Conservation (phyloP, 768 basidiomycete species). For the Lactarius tabidus region DNA sequence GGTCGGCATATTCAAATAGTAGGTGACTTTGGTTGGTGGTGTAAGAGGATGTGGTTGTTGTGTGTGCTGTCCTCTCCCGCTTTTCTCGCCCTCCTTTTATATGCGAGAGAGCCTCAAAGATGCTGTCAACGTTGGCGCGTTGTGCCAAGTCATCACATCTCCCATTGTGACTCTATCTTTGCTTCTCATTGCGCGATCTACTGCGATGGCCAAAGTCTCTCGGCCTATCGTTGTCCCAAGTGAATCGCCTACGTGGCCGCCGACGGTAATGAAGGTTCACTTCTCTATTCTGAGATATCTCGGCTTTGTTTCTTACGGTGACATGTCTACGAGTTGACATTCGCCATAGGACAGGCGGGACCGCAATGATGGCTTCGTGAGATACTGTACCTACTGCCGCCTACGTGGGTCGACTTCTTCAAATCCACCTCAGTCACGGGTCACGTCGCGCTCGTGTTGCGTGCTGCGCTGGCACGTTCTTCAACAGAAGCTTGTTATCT, state of each 20-base stretch:
- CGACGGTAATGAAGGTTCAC: background rate
- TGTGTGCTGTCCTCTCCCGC: conserved; percentile 4
- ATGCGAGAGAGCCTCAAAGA: background rate
- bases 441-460: background rate
- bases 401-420: background rate
- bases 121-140: background rate
- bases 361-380: conserved; percentile 5
- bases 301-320: background rate
- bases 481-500: conserved; percentile 5
- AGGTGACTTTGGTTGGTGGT: conserved; percentile 5
- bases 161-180: background rate
- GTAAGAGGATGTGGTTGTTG: conserved; percentile 4
- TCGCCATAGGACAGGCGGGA: conserved; percentile 10
- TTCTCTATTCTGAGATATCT: conserved; percentile 18
- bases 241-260: conserved; percentile 18
- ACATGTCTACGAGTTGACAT: background rate
- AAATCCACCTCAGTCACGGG: background rate
- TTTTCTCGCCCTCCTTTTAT: conserved; percentile 5
- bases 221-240: background rate
- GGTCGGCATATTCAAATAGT: conserved; percentile 13
- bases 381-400: background rate
- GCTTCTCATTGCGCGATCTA: background rate
- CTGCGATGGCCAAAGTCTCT: conserved; percentile 17
- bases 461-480: conserved; percentile 17
- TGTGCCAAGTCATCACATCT: background rate